Conservation (phyloP, 208 protist genomes). For the Angomonas ambiguus region DNA sequence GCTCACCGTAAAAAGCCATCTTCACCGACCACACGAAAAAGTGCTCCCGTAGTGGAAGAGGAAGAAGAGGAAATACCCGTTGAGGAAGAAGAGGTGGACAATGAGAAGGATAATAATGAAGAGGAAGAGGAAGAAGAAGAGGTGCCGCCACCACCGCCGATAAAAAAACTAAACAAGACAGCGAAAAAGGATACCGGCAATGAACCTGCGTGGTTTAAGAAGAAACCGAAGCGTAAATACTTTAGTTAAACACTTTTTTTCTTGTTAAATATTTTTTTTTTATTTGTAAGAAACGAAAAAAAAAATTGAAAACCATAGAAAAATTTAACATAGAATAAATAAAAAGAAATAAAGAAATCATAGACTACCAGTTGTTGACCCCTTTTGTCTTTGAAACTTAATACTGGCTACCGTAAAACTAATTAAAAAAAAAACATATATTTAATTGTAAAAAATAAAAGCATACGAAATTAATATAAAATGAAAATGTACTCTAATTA, state of each 20-base stretch:
- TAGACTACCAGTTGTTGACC: too few species aligned
- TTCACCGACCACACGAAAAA: too few species aligned
- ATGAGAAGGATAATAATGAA: background rate
- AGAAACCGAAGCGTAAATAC: slow-evolving; percentile 35
- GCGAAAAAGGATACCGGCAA: background rate
- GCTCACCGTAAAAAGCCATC: too few species aligned
- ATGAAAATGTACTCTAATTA: background rate
- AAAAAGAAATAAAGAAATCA: too few species aligned
- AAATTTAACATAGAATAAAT: background rate
- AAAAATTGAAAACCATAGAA: slow-evolving; percentile 1
- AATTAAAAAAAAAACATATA: too few species aligned
- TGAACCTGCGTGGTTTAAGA: slow-evolving; percentile 24
- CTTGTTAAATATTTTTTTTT: slow-evolving; percentile 3
- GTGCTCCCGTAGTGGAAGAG: background rate
- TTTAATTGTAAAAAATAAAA: too few species aligned
- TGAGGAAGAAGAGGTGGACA: background rate
- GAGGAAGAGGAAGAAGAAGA: slow-evolving; percentile 18
- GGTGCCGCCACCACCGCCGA: background rate
- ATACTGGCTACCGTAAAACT: too few species aligned
- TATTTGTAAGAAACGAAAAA: background rate
- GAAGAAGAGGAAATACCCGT: background rate
- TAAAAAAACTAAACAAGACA: background rate
- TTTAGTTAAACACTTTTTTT: slow-evolving; percentile 20
- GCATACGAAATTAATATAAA: background rate
- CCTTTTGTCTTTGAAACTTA: too few species aligned